phyloP scores from a whole-genome alignment of 805 yeast genomes.

The Barnettozyma sucrosica region DNA sequence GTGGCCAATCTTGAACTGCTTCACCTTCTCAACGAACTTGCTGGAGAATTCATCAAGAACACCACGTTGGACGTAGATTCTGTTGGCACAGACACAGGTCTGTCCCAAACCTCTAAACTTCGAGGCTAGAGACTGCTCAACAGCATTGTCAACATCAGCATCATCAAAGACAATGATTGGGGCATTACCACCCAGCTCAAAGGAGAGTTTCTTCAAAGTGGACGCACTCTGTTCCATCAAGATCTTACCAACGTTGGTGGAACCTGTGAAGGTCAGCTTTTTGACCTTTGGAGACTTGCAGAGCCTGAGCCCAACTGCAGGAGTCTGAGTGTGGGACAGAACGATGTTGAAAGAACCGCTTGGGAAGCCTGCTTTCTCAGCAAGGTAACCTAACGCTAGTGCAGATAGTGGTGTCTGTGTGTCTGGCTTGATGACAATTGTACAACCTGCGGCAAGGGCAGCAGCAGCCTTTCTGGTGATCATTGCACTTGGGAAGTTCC shows the following conservation, averaged over 20 bases:
- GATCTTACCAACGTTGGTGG: slow-evolving; percentile 56
- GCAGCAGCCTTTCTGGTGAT: slow-evolving; percentile 61
- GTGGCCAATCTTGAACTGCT: slow-evolving; percentile 46
- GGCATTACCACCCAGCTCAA: slow-evolving; percentile 67
- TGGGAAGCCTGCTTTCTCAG: slow-evolving; percentile 57
- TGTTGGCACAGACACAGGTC: slow-evolving; percentile 60
- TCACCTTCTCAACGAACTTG: slow-evolving; percentile 40
- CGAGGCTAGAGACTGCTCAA: slow-evolving; percentile 44
- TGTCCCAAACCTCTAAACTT: slow-evolving; percentile 61
- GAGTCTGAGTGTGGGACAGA: slow-evolving; percentile 43
- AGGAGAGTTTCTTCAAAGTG: slow-evolving; percentile 53
- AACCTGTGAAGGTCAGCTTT: slow-evolving; percentile 60
- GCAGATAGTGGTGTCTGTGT: slow-evolving; percentile 57
- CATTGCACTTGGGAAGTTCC: slow-evolving; percentile 68
- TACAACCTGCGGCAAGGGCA: slow-evolving; percentile 62
- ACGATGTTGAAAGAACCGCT: slow-evolving; percentile 51
- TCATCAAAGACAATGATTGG: slow-evolving; percentile 59
- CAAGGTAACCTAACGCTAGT: slow-evolving; percentile 48
- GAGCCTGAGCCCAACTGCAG: slow-evolving; percentile 45
- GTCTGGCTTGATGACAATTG: slow-evolving; percentile 56
- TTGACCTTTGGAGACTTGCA: slow-evolving; percentile 44
- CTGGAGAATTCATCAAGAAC: slow-evolving; percentile 44
- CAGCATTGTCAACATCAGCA: slow-evolving; percentile 52
- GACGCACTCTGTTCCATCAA: slow-evolving; percentile 52
- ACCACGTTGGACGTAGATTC: slow-evolving; percentile 48